Evolutionary conservation across 169 alveolate species (phyloP).

Genomic region (Cryptosporidium sp.): DNA sequence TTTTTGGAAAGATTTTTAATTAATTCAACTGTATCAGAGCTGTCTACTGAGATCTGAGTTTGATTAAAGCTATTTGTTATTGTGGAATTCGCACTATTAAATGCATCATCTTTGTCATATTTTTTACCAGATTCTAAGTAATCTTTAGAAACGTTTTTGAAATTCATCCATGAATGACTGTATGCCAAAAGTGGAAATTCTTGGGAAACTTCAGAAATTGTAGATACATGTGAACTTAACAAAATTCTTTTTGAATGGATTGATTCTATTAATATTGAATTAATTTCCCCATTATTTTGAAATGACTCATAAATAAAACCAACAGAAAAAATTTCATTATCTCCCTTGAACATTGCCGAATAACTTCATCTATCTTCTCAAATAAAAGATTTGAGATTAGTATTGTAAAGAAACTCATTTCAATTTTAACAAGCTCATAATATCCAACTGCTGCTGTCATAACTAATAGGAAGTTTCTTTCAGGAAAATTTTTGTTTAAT

Average conservation of each 20-base stretch:
- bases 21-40: neutral
- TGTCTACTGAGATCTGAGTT: neutral
- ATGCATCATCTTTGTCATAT: neutral
- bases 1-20: neutral
- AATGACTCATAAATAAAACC: conserved; percentile 14
- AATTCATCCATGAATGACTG: conserved; percentile 12
- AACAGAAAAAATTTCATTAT: conserved; percentile 3
- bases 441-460: neutral
- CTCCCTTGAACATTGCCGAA: neutral
- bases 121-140: neutral
- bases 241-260: conserved; percentile 25
- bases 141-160: neutral
- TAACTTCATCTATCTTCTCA: neutral
- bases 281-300: neutral
- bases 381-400: conserved; percentile 1
- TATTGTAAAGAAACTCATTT: conserved; percentile 14
- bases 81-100: neutral
- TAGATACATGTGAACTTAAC: neutral
- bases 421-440: neutral
- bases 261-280: neutral
- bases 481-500: conserved; percentile 9
- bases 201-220: neutral
- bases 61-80: neutral
- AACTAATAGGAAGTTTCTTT: conserved; percentile 40
- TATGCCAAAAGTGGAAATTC: conserved; percentile 1